Conservation (phyloP, 2,329 filamentous ascomycete species). For the Phoma sp. region DNA sequence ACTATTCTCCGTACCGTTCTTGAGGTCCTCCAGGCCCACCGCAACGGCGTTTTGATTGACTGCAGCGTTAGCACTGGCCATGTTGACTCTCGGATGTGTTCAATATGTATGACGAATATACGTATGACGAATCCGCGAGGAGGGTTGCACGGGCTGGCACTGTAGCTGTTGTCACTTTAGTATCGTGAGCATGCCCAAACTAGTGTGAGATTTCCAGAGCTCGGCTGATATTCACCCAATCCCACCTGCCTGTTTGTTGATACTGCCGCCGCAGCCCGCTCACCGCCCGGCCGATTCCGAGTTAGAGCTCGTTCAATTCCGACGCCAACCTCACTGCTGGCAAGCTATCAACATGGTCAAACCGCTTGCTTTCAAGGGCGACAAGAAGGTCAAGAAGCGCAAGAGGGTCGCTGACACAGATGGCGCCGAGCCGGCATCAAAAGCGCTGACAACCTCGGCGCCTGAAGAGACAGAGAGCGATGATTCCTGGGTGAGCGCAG, state of each 20-base stretch:
- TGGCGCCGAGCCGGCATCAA: slow-evolving; percentile 47
- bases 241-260: slow-evolving; percentile 38
- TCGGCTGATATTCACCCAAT: slow-evolving; percentile 20
- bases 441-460: slow-evolving; percentile 45
- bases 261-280: slow-evolving; percentile 2
- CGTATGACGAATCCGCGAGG: neutral
- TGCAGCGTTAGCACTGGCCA: slow-evolving; percentile 30
- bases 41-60: slow-evolving; percentile 38
- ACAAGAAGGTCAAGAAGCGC: slow-evolving; percentile 92
- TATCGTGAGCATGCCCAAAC: slow-evolving; percentile 13
- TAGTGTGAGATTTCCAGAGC: slow-evolving; percentile 3
- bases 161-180: slow-evolving; percentile 17
- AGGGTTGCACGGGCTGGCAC: slow-evolving; percentile 1
- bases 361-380: slow-evolving; percentile 92
- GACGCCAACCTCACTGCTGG: slow-evolving; percentile 19
- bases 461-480: slow-evolving; percentile 64
- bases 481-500: slow-evolving; percentile 91
- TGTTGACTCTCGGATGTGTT: neutral
- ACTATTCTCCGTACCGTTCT: slow-evolving; percentile 48
- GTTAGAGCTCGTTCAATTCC: slow-evolving; percentile 16
- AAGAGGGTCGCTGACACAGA: slow-evolving; percentile 70
- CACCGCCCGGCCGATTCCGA: slow-evolving; percentile 32
- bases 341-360: slow-evolving; percentile 71
- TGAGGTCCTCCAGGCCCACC: slow-evolving; percentile 49
- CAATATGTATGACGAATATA: too few species aligned